Evolutionary conservation across 768 basidiomycete species (phyloP).

Genomic region (Calocera viscosa): DNA sequence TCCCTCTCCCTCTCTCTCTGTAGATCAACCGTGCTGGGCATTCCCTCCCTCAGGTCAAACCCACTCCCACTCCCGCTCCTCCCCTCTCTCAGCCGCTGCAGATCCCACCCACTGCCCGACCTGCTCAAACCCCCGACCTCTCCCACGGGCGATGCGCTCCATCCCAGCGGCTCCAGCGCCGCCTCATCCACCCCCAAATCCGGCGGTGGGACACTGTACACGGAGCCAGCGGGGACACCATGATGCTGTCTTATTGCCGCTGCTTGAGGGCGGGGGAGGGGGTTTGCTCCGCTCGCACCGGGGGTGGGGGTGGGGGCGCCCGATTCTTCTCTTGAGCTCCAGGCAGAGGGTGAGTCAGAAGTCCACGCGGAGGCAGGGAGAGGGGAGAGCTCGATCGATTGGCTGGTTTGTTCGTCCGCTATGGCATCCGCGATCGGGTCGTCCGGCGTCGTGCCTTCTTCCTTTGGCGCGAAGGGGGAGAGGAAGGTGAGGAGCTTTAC

Average conservation of each 20-base stretch:
- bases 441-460: background rate
- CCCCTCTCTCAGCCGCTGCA: background rate
- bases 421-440: background rate
- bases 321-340: no score
- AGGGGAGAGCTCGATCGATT: background rate
- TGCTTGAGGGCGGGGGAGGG: background rate
- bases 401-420: background rate
- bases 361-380: background rate
- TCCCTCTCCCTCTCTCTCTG: no score
- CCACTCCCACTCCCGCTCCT: background rate
- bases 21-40: no score
- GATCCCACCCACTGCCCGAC: no score
- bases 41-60: background rate
- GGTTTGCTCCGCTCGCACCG: no score
- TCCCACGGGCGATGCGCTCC: no score
- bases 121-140: no score
- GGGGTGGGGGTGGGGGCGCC: no score
- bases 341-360: no score
- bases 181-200: background rate
- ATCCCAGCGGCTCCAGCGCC: background rate
- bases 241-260: background rate
- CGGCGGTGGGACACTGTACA: background rate
- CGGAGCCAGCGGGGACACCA: background rate
- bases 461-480: background rate
- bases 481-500: background rate